Base-by-base conservation (phyloP, 2,329 filamentous ascomycete species). In the Zymoseptoria pseudotritici region DNA sequence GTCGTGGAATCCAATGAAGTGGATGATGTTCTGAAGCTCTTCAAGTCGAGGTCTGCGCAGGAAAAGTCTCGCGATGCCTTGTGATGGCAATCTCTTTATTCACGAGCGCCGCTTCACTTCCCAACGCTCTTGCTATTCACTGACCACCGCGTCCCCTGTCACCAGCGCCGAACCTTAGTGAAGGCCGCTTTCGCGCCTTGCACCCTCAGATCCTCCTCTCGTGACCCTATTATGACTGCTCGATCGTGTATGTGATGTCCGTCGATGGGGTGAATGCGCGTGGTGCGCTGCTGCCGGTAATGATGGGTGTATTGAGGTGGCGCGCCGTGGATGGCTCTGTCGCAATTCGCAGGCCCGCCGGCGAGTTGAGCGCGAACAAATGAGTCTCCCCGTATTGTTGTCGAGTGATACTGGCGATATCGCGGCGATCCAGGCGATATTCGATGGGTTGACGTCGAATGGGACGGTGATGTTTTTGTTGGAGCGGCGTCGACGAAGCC, bases 361-460 rank as follows among this genome's bases (percentile, higher is more conserved):
- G 67, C 67, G 69, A 69, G 65, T 66, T 64, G 61, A 56, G 60
- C 56, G 53, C 53, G 56, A 31, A 42, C 58, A 55, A 50, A 52
- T 26, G 46, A 57, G 60, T 63, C 55, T 62, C 60, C 55, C 61
- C 59, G 61, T 53, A 46, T 50, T 53, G 46, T 59, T 55, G 29
- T 42, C 50, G 53, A 52, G 53, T 59, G 60, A 62, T 60, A 62
- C 57, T 58, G 65, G 65, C 63, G 63, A 60, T 65, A 69, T 69
- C 66, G 70, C 69, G 63, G 66, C 65, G 66, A 63, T 55, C 63
- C 67, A 54, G 69, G 66, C 70, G 70, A 71, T 70, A 60, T 64
- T 64, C 61, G 69, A 65, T 63, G 65, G 58, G 64, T 64, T 63
- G 63, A 56, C 57, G 63, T 56, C 54, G 63, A 56, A 56, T 58